These are phyloP conservation scores for Solanum chmielewskii DNA, from an alignment of 257 asterid genomes.

Conservation along the genomic window DNA sequence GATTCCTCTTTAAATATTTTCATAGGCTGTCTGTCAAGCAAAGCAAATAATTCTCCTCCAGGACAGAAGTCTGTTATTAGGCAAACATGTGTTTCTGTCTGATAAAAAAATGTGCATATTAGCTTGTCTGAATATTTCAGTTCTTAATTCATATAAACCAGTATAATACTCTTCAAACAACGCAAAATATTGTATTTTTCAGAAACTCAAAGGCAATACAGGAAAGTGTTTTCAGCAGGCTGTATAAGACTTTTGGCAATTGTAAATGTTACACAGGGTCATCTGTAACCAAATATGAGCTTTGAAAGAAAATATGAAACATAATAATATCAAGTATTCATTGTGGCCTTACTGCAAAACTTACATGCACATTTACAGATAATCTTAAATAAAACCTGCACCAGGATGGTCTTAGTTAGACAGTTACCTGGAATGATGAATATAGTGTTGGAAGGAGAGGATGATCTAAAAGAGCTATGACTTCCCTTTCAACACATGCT, in stretches of 20 bases:
- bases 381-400: neutral
- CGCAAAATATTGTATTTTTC: neutral
- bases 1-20: constrained; percentile 90
- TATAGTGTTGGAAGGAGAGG: constrained; percentile 95
- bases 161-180: neutral
- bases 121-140: neutral
- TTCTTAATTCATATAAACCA: constrained; percentile 1
- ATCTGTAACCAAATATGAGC: neutral
- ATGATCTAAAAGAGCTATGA: constrained; percentile 85
- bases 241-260: neutral
- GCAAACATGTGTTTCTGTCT: constrained; percentile 97
- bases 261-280: neutral
- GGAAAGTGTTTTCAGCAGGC: neutral
- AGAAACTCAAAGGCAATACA: neutral
- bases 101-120: constrained; percentile 9
- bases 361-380: neutral
- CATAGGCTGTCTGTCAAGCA: constrained; percentile 96
- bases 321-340: neutral
- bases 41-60: constrained; percentile 90
- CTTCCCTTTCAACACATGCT: constrained; percentile 90
- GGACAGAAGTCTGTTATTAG: constrained; percentile 93
- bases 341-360: neutral
- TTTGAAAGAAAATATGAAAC: neutral
- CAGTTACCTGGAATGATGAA: constrained; percentile 81
- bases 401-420: neutral